These are phyloP conservation scores for Spiromastix sp. DNA, from an alignment of 2,329 filamentous ascomycete species.

Conservation along the genomic window DNA sequence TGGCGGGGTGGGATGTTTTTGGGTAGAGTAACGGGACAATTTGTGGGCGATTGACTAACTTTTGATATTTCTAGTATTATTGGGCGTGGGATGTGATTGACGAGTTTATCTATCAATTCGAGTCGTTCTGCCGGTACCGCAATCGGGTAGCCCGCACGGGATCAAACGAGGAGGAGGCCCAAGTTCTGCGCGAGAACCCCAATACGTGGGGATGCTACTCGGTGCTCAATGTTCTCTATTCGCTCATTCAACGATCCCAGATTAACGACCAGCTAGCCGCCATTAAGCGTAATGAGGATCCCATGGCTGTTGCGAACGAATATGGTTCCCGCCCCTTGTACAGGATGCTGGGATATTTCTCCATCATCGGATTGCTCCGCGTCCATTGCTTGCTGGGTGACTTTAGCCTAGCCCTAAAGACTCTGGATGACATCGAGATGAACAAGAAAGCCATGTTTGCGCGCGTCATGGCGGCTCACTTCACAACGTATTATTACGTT, in stretches of 20 bases:
- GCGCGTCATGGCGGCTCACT: constrained; percentile 97
- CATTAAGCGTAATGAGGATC: constrained; percentile 89
- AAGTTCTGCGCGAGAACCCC: constrained; percentile 86
- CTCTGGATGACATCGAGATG: constrained; percentile 96
- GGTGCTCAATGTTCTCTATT: constrained; percentile 98
- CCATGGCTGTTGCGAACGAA: constrained; percentile 77
- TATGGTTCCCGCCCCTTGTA: constrained; percentile 92
- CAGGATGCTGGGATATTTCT: constrained; percentile 98
- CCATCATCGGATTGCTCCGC: constrained; percentile 90
- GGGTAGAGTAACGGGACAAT: background rate
- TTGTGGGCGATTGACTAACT: constrained; percentile 3
- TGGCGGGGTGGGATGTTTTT: background rate
- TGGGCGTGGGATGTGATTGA: constrained; percentile 99
- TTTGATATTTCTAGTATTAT: constrained; percentile 59
- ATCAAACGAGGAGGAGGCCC: constrained; percentile 85
- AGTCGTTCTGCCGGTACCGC: constrained; percentile 96
- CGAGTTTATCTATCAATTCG: constrained; percentile 99
- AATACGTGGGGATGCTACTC: constrained; percentile 99
- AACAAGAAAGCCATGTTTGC: constrained; percentile 99
- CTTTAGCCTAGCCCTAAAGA: constrained; percentile 97
- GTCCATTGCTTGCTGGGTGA: constrained; percentile 95
- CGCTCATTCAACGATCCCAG: constrained; percentile 93
- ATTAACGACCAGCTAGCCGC: constrained; percentile 95
- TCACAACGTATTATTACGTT: constrained; percentile 99
- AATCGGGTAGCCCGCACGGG: constrained; percentile 72